Conservation (phyloP, 2,329 filamentous ascomycete genomes). For the Erysiphe pulchra region DNA sequence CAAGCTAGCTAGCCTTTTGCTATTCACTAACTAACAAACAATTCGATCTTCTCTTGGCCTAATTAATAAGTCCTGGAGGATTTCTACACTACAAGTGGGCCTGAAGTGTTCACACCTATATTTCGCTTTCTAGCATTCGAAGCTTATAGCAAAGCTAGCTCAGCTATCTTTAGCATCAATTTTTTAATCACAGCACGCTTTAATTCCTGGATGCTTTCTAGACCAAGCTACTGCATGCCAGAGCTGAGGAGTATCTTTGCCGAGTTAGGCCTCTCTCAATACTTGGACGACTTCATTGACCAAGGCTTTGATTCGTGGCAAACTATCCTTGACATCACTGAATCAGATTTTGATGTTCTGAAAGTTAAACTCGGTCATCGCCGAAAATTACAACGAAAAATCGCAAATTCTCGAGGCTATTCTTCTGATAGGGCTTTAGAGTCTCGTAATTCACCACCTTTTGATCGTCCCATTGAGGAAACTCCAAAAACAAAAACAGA, state of each 20-base stretch:
- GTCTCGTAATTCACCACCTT: conserved; percentile 21
- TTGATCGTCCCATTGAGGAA: conserved; percentile 31
- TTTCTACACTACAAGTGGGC: no score
- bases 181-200: no score
- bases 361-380: conserved; percentile 61
- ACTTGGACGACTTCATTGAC: conserved; percentile 44
- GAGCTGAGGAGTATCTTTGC: conserved; percentile 39
- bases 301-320: conserved; percentile 75
- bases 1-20: no score
- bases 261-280: conserved; percentile 56
- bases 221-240: conserved; percentile 14
- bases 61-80: no score
- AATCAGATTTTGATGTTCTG: conserved; percentile 52
- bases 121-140: no score
- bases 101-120: no score
- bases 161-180: no score
- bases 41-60: no score
- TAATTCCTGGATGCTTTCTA: no score
- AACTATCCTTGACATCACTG: conserved; percentile 59
- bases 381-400: conserved; percentile 64
- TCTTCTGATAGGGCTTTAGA: conserved; percentile 14
- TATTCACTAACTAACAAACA: no score
- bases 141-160: no score
- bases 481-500: conserved; percentile 21
- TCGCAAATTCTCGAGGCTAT: conserved; percentile 45